Evolutionary conservation across 345 rosid genomes (phyloP), one percentile per base, ranked within the genome.

Genomic region (Ceriops tagal): DNA sequence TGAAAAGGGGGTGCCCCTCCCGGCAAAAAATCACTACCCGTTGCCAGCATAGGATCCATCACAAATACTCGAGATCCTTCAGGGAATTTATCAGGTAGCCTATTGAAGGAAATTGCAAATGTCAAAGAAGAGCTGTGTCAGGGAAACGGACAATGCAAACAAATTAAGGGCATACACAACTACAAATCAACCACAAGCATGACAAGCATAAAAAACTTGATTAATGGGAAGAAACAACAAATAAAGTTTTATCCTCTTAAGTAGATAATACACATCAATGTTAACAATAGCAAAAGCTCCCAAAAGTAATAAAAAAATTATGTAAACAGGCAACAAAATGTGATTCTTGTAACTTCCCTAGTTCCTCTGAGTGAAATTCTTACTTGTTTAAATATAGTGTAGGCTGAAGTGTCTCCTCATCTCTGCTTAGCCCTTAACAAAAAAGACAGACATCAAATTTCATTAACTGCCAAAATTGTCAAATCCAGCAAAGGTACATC

Each of bases 21-120:
- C 24, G 53, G 26, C 9, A n/a, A 39, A 46, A 46, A 16, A 62
- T 68, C 20, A 58, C n/a, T 67, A 93, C 99, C 96, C 73, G 97
- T 91, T 75, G 96, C 97, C 68, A 89, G 75, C 89, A 91, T 84
- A 51, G 97, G 97, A 75, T 95, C 97, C 30, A 89, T 93, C 69
- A 95, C 87, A 84, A 91, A 86, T 2, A 95, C 89, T 71, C 83
- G 84, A 28, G 92, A 80, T 10, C 82, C 83, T 62, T 84, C 81
- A 2, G 89, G 81, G 68, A 91, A 87, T 24, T 79, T 84, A 32
- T 86, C 88, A 53, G 99, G 99, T 79, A 93, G 79, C 89, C 97
- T 93, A 77, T 46, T 66, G 30, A 73, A 62, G 52, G 75, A 16
- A 73, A 47, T 63, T 26, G 46, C 74, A 67, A 52, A 58, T 70